phyloP scores from a whole-genome alignment of 1,139 yeast genomes.

The Blastobotrys arbuscula region DNA sequence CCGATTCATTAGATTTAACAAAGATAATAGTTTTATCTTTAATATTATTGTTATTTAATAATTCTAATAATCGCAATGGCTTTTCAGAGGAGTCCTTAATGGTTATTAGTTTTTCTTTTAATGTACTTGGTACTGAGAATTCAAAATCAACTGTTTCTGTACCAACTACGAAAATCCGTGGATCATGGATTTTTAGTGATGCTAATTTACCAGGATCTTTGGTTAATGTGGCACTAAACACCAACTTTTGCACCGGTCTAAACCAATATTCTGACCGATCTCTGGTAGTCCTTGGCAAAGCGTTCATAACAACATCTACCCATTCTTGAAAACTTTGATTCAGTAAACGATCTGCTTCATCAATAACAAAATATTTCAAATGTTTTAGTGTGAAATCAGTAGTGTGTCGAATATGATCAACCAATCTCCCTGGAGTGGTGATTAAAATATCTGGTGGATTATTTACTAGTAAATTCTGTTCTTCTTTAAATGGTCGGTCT shows the following conservation, averaged over 20 bases:
- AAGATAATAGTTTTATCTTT: constrained; percentile 50
- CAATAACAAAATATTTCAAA: constrained; percentile 70
- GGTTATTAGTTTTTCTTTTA: constrained; percentile 31
- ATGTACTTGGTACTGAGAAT: constrained; percentile 38
- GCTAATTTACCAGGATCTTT: constrained; percentile 87
- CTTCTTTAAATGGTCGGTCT: constrained; percentile 64
- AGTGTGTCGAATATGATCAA: constrained; percentile 62
- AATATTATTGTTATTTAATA: constrained; percentile 37
- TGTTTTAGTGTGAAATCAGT: constrained; percentile 39
- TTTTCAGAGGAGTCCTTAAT: constrained; percentile 42
- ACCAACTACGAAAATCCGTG: constrained; percentile 65
- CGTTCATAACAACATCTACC: constrained; percentile 62
- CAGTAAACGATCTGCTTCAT: constrained; percentile 89
- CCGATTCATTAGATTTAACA: constrained; percentile 81
- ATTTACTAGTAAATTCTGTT: constrained; percentile 43
- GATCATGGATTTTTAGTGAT: constrained; percentile 58
- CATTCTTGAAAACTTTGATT: constrained; percentile 93
- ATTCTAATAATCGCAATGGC: constrained; percentile 63
- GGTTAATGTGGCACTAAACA: constrained; percentile 91
- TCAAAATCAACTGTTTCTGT: constrained; percentile 41
- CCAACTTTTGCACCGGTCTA: constrained; percentile 48
- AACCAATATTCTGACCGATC: constrained; percentile 22
- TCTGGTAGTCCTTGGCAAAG: constrained; percentile 30
- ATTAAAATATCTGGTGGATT: constrained; percentile 72
- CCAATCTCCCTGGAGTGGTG: constrained; percentile 90